phyloP scores from a whole-genome alignment of 257 asterid species.

The Eucommia ulmoides region DNA sequence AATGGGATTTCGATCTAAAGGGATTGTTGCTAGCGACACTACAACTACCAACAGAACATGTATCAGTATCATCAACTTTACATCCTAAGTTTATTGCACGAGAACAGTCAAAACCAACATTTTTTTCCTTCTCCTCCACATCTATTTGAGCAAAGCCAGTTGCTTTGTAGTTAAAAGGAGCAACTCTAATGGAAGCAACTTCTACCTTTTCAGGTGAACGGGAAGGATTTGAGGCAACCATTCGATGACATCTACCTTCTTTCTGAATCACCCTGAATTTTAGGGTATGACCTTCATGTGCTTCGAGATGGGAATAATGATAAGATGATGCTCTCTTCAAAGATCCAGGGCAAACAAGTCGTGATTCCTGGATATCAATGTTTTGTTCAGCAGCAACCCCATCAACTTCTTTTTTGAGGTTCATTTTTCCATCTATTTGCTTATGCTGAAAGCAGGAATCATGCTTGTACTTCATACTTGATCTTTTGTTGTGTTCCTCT shows the following conservation, averaged over 20 bases:
- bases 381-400: conserved; percentile 2
- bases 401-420: conserved; percentile 4
- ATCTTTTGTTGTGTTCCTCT: conserved; percentile 5
- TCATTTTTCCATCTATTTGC: conserved; percentile 5
- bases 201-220: conserved; percentile 8
- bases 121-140: conserved; percentile 10
- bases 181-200: conserved; percentile 3
- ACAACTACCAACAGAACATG: conserved; percentile 36
- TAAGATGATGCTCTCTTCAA: conserved; percentile 12
- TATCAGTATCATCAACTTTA: conserved; percentile 15
- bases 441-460: conserved; percentile 9
- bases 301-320: conserved; percentile 10
- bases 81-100: conserved; percentile 12
- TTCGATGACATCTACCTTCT: conserved; percentile 14
- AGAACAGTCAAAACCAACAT: background rate
- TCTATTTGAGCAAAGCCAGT: conserved; percentile 11
- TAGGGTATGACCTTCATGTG: conserved; percentile 5
- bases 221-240: conserved; percentile 4
- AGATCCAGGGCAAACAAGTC: conserved; percentile 7
- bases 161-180: conserved; percentile 3
- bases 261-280: conserved; percentile 17
- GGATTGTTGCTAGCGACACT: conserved; percentile 3
- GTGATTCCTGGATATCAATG: conserved; percentile 8
- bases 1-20: background rate
- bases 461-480: conserved; percentile 6